Percentiles rank a stretch among this genome's conserved stretches.
These are phyloP conservation scores for Pichia sp. DNA, from an alignment of 1,139 yeast species.

Conservation along the genomic window DNA sequence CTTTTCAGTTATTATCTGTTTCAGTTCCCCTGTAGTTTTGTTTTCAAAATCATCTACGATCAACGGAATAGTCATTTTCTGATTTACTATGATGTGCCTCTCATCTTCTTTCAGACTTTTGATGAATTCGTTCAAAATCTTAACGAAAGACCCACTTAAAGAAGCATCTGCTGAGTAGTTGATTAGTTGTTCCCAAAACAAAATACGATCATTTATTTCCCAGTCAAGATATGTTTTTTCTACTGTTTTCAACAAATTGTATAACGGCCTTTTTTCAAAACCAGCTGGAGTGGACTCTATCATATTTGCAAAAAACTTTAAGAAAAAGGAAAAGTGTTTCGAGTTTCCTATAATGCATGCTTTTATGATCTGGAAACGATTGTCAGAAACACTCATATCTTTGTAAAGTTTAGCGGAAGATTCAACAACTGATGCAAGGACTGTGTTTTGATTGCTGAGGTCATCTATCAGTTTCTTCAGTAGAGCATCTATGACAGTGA, in stretches of 20 bases:
- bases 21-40: background rate
- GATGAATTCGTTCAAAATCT: background rate
- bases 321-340: background rate
- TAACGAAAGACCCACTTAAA: background rate
- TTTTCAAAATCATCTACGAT: background rate
- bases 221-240: background rate
- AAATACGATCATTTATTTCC: background rate
- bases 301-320: background rate
- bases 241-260: background rate
- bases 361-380: constrained; percentile 5
- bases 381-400: background rate
- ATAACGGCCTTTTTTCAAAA: background rate
- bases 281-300: background rate
- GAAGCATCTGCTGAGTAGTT: background rate
- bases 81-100: constrained; percentile 6
- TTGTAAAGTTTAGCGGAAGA: background rate
- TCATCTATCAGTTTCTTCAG: constrained; percentile 3
- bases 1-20: background rate
- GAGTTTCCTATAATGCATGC: constrained; percentile 3
- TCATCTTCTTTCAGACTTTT: background rate
- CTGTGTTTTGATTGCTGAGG: constrained; percentile 1
- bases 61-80: background rate
- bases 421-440: background rate
- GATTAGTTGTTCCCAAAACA: constrained; percentile 1
- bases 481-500: constrained; percentile 2